phyloP scores from a whole-genome alignment of 2,329 filamentous ascomycete genomes.

The Neonectria hederae region DNA sequence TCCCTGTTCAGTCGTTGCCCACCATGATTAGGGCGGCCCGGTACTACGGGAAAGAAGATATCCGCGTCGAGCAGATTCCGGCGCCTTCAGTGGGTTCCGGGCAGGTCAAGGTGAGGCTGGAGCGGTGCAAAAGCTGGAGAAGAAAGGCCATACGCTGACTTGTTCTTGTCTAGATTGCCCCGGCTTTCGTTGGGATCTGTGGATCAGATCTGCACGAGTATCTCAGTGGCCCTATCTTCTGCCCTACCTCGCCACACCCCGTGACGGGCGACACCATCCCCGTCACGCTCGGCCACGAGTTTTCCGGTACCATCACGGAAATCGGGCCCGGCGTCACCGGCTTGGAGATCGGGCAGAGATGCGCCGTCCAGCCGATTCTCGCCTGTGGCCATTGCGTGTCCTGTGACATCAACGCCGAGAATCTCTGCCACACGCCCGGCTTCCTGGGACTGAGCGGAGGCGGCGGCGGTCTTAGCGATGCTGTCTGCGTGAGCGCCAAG shows the following conservation, averaged over 20 bases:
- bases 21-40: background rate
- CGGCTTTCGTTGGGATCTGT: conserved; percentile 60
- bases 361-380: conserved; percentile 69
- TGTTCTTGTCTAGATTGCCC: conserved; percentile 33
- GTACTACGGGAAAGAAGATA: background rate
- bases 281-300: conserved; percentile 72
- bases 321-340: conserved; percentile 60
- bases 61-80: background rate
- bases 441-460: conserved; percentile 51
- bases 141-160: background rate
- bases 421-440: conserved; percentile 63
- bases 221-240: conserved; percentile 46
- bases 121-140: background rate
- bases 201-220: conserved; percentile 50
- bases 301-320: conserved; percentile 67
- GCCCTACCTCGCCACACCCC: conserved; percentile 63
- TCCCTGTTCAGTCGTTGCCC: background rate
- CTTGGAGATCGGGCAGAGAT: conserved; percentile 63
- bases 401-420: conserved; percentile 62
- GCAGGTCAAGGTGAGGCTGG: background rate
- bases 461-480: conserved; percentile 65
- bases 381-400: conserved; percentile 65
- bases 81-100: background rate
- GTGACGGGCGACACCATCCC: conserved; percentile 67
- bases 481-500: conserved; percentile 60